These are phyloP conservation scores for Porcisia hertigi DNA, from an alignment of 208 protist genomes.

Conservation along the genomic window DNA sequence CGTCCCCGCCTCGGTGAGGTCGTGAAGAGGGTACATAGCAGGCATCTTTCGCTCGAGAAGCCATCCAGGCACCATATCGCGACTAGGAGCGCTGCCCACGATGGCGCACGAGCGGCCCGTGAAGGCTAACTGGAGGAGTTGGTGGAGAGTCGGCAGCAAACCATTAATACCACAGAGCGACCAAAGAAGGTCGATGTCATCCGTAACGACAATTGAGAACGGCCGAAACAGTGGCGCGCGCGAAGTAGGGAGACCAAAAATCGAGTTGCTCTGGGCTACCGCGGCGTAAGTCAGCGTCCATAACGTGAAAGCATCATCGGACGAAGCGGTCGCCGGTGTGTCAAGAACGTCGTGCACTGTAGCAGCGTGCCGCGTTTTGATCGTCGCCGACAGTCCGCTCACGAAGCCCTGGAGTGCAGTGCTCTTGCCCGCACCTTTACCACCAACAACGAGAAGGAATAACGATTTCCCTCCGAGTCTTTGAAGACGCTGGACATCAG, in stretches of 20 bases:
- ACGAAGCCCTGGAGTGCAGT: conserved; percentile 29
- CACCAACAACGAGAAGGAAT: conserved; percentile 33
- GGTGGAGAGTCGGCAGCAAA: conserved; percentile 28
- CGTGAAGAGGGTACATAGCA: conserved; percentile 31
- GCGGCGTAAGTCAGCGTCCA: conserved; percentile 18
- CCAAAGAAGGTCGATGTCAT: conserved; percentile 59
- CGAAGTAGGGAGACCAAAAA: background rate
- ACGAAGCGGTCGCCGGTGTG: background rate
- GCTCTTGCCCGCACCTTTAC: conserved; percentile 32
- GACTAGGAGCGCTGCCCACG: conserved; percentile 44
- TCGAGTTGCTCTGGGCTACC: conserved; percentile 4
- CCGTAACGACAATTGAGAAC: conserved; percentile 57
- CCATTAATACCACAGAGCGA: conserved; percentile 41
- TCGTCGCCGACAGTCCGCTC: conserved; percentile 3
- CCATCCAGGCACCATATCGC: conserved; percentile 36
- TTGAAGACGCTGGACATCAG: conserved; percentile 30
- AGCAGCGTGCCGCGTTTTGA: background rate
- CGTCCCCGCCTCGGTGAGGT: conserved; percentile 25
- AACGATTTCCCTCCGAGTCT: conserved; percentile 15
- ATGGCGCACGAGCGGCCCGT: conserved; percentile 46
- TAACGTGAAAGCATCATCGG: background rate
- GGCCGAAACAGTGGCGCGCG: conserved; percentile 3
- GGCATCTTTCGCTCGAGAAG: conserved; percentile 33
- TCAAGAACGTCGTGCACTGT: background rate
- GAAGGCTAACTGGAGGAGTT: conserved; percentile 29